These are phyloP conservation scores for Vitis cinerea DNA, from an alignment of 164 flowering plant genomes.

Conservation along the genomic window DNA sequence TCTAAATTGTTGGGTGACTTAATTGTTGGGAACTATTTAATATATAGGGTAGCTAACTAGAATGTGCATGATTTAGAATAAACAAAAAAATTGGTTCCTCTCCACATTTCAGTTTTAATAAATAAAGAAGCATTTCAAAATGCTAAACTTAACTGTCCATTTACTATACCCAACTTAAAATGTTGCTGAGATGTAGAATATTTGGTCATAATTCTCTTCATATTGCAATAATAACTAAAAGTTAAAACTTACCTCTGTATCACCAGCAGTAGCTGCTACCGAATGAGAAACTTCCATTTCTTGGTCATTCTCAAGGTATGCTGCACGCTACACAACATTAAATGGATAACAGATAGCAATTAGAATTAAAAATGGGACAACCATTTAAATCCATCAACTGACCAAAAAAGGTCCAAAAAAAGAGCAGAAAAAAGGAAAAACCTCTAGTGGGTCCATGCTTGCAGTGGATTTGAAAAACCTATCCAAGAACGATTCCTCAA, in stretches of 20 bases:
- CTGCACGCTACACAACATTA: constrained; percentile 67
- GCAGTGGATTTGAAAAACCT: constrained; percentile 81
- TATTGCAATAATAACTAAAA: not conserved
- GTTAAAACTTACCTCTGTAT: constrained; percentile 64
- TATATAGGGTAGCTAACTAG: not conserved
- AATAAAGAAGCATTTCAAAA: not conserved
- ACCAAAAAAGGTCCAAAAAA: not conserved
- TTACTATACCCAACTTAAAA: not conserved
- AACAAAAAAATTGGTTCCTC: not conserved
- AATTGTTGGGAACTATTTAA: no score
- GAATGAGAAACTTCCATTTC: constrained; percentile 96
- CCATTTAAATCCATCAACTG: not conserved
- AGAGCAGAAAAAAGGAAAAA: constrained; percentile 11
- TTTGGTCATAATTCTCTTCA: not conserved
- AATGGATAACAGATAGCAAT: not conserved
- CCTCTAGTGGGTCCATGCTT: constrained; percentile 77
- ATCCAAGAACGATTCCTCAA: constrained; percentile 81
- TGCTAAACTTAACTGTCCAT: not conserved
- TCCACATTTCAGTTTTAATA: not conserved
- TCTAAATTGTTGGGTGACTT: not conserved
- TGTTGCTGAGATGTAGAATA: not conserved
- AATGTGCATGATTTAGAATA: not conserved
- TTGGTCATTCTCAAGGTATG: constrained; percentile 80
- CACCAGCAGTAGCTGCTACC: constrained; percentile 95
- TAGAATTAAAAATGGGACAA: not conserved